A percentile compares a stretch with the other conserved stretches of the same genome.
These are phyloP conservation scores for Colletotrichum viniferum DNA, from an alignment of 2,329 filamentous ascomycete species.

Conservation along the genomic window DNA sequence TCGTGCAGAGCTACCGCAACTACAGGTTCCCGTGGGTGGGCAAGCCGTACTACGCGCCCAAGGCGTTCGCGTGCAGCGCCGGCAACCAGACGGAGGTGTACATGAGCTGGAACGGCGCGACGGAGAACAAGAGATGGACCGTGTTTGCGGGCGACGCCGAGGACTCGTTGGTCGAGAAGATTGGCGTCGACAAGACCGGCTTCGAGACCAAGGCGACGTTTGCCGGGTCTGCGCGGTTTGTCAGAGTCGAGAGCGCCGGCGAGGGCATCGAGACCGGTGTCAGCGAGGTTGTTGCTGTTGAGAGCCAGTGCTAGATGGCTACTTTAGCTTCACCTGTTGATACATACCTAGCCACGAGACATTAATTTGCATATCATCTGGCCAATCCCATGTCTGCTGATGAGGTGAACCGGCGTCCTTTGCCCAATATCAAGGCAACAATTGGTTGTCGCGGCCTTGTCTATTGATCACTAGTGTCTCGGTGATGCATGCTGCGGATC, in stretches of 20 bases:
- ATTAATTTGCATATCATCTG: neutral
- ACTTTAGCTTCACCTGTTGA: neutral
- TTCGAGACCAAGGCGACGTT: slow-evolving; percentile 8
- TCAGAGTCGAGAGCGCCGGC: neutral
- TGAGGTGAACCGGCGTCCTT: neutral
- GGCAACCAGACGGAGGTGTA: slow-evolving; percentile 27
- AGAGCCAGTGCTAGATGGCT: neutral
- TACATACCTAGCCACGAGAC: neutral
- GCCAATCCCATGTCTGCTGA: neutral
- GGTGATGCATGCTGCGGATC: neutral
- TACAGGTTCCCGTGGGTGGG: slow-evolving; percentile 60
- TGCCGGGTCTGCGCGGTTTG: neutral
- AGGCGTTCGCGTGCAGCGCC: neutral
- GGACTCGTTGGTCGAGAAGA: neutral
- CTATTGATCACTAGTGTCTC: neutral
- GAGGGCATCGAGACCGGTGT: neutral
- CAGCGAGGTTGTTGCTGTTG: neutral
- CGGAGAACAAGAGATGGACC: slow-evolving; percentile 35
- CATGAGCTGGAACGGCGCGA: slow-evolving; percentile 42
- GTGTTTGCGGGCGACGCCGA: neutral
- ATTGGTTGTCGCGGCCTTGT: neutral
- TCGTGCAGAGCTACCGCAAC: slow-evolving; percentile 58
- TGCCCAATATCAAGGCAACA: neutral
- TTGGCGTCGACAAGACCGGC: neutral
- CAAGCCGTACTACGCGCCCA: slow-evolving; percentile 33